Evolutionary conservation across 179 eudicot genomes (phyloP).

Genomic region (Silene noctiflora): DNA sequence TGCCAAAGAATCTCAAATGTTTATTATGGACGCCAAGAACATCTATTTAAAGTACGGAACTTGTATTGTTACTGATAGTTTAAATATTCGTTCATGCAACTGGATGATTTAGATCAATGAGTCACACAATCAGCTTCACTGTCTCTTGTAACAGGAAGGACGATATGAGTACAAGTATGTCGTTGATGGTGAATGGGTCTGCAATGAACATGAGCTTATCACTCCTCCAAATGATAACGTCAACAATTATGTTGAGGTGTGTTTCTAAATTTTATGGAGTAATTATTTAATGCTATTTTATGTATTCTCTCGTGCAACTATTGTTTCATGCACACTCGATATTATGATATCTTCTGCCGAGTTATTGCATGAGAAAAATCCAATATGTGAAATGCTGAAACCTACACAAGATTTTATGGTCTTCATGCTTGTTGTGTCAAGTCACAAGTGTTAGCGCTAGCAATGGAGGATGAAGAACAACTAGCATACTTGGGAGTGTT

Average conservation of each 20-base stretch:
- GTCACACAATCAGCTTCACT: not conserved
- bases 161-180: conserved; percentile 84
- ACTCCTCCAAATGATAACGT: conserved; percentile 69
- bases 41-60: not conserved
- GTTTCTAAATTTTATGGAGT: conserved; percentile 9
- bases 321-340: not conserved
- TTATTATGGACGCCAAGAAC: no score
- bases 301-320: not conserved
- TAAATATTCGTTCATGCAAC: not conserved
- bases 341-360: not conserved
- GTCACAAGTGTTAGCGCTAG: not conserved
- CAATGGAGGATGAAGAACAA: not conserved
- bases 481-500: no score
- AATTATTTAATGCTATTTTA: not conserved
- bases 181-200: conserved; percentile 81
- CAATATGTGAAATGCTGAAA: not conserved
- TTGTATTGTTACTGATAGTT: not conserved
- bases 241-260: conserved; percentile 81
- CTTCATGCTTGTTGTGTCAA: not conserved
- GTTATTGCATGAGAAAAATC: not conserved
- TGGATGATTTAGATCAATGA: not conserved
- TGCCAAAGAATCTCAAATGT: no score
- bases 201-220: conserved; percentile 58
- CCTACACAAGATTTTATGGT: not conserved
- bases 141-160: conserved; percentile 65